These are phyloP conservation scores for Apiotrichum akiyoshidainum DNA, from an alignment of 1,284 basidiomycete genomes.

Conservation along the genomic window DNA sequence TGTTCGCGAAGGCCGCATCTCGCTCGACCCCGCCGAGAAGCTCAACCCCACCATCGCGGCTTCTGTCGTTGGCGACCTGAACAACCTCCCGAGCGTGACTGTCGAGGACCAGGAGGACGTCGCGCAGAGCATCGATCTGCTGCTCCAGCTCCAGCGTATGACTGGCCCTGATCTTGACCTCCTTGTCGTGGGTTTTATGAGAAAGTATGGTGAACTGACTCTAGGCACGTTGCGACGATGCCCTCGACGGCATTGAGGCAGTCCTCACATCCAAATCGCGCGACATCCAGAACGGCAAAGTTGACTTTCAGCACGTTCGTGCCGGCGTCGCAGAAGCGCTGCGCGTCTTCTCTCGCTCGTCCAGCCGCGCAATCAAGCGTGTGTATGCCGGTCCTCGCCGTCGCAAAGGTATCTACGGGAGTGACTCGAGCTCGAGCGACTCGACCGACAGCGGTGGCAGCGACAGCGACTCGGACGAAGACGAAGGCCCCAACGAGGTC, in stretches of 20 bases:
- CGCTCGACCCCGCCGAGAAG: conserved; percentile 36
- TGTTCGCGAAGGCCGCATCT: conserved; percentile 58
- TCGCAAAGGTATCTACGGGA: conserved; percentile 28
- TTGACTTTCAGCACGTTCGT: conserved; percentile 62
- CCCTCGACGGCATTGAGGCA: conserved; percentile 42
- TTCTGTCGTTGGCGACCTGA: conserved; percentile 52
- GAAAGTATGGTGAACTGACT: background rate
- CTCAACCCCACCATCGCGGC: conserved; percentile 19
- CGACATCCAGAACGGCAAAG: conserved; percentile 6
- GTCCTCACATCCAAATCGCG: conserved; percentile 21
- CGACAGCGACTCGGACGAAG: conserved; percentile 12
- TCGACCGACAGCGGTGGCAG: conserved; percentile 21
- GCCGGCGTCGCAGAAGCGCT: conserved; percentile 67
- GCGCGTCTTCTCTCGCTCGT: conserved; percentile 60
- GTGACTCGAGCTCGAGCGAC: conserved; percentile 19
- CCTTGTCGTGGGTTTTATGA: conserved; percentile 61
- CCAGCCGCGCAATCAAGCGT: conserved; percentile 73
- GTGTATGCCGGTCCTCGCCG: conserved; percentile 60
- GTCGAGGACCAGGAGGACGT: conserved; percentile 54
- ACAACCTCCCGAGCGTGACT: conserved; percentile 33
- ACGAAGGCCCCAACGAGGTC: conserved; percentile 51
- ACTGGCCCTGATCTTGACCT: conserved; percentile 72
- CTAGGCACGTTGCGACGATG: conserved; percentile 41
- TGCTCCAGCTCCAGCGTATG: conserved; percentile 77
- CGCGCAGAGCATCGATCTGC: conserved; percentile 67